phyloP scores from a whole-genome alignment of 208 protist species.

The Wallacemonas collosoma region DNA sequence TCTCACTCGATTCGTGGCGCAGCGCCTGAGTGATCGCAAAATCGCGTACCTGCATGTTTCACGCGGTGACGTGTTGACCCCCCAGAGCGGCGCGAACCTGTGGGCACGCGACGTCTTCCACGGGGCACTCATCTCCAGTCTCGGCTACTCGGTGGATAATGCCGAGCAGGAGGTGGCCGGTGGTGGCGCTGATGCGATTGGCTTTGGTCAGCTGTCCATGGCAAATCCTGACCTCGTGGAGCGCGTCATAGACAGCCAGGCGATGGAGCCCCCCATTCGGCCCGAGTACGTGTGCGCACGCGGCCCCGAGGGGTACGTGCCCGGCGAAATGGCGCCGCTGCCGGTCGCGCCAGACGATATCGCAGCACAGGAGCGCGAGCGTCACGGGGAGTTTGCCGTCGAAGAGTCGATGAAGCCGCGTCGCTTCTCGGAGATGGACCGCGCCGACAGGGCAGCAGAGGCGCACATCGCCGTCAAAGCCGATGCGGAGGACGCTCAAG shows the following conservation, averaged over 20 bases:
- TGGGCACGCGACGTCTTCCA: slow-evolving; percentile 28
- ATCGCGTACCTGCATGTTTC: slow-evolving; percentile 29
- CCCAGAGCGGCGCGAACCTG: slow-evolving; percentile 1
- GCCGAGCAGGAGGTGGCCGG: slow-evolving; percentile 16
- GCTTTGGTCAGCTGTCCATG: slow-evolving; percentile 36
- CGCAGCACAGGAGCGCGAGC: slow-evolving; percentile 1
- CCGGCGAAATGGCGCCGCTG: slow-evolving; percentile 20
- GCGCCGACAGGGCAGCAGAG: neutral
- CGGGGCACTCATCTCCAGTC: slow-evolving; percentile 26
- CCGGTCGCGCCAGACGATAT: slow-evolving; percentile 9
- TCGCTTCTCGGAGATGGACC: slow-evolving; percentile 8
- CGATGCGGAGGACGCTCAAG: neutral
- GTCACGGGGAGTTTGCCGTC: slow-evolving; percentile 3
- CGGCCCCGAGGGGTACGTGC: neutral
- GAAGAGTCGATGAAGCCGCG: slow-evolving; percentile 8
- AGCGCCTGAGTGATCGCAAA: slow-evolving; percentile 18
- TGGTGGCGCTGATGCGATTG: slow-evolving; percentile 32
- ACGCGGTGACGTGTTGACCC: slow-evolving; percentile 7
- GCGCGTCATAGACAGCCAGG: slow-evolving; percentile 16
- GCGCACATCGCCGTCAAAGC: neutral
- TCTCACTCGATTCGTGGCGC: slow-evolving; percentile 19
- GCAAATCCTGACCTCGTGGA: slow-evolving; percentile 63
- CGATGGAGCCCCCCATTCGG: slow-evolving; percentile 11
- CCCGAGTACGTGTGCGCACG: slow-evolving; percentile 1
- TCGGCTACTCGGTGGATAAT: slow-evolving; percentile 28